Evolutionary conservation across 1,284 basidiomycete species (phyloP).

Genomic region (Clitocybe nebularis): DNA sequence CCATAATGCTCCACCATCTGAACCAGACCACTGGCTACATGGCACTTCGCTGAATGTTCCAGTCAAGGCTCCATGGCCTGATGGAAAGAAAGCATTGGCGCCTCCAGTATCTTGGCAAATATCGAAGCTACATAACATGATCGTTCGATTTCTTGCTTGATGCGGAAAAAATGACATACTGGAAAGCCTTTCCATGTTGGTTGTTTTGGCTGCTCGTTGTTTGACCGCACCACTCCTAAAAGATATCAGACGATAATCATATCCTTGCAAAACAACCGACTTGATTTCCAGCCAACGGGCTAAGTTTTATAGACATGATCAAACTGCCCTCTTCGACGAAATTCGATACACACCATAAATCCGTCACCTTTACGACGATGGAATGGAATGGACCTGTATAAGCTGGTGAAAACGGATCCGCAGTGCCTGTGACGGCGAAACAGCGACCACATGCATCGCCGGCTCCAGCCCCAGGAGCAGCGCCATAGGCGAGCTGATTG

Average conservation of each 20-base stretch:
- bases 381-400: constrained; percentile 50
- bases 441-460: constrained; percentile 63
- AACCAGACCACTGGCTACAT: constrained; percentile 53
- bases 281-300: constrained; percentile 42
- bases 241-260: neutral
- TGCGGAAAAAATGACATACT: constrained; percentile 31
- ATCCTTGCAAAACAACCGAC: constrained; percentile 12
- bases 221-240: constrained; percentile 51
- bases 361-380: constrained; percentile 55
- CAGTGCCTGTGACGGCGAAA: constrained; percentile 46
- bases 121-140: constrained; percentile 58
- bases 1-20: constrained; percentile 41
- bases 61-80: constrained; percentile 47
- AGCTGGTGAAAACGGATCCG: constrained; percentile 49
- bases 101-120: constrained; percentile 58
- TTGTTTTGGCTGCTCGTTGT: constrained; percentile 38
- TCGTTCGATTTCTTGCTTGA: neutral
- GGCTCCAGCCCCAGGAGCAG: constrained; percentile 42
- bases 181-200: constrained; percentile 40
- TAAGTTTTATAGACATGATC: constrained; percentile 11
- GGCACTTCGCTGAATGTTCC: constrained; percentile 52
- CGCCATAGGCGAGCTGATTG: constrained; percentile 52
- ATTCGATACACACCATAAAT: constrained; percentile 36
- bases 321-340: neutral
- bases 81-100: constrained; percentile 50